Evolutionary conservation across 129 eudicot species (phyloP), one percentile per base, ranked within the genome.

Genomic region (Pseudognaphalium luteoalbum): DNA sequence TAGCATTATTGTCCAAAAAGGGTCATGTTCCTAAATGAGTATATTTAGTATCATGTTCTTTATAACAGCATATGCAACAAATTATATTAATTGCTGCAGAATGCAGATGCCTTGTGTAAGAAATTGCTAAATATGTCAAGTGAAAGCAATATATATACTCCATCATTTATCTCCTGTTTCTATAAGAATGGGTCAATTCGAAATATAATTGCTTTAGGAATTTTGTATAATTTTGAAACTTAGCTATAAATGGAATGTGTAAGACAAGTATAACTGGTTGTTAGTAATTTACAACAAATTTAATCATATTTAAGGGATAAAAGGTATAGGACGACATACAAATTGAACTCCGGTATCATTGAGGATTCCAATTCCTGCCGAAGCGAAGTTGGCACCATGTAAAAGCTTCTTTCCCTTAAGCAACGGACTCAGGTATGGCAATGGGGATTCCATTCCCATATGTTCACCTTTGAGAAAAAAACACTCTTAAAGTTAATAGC

Each of bases 311-410:
- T 39, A 39, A 68, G 21, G 22, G 7, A 12, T 34, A 68, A 41
- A 62, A 78, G 51, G 76, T 5, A 22, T 19, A 30, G 6, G 33
- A 73, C 8, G 54, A 73, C 89, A 68, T 73, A 86, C 89, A 76
- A 86, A 86, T 66, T 86, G 89, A 74, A 79, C 47, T 51, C 89
- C 89, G 0, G 89, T 82, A 68, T 82, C 87, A 67, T 82, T 82
- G 28, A 82, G 86, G 56, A 82, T 66, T 42, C 86, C 86, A 59
- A 83, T 73, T 41, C 86, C 83, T 68, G 89, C 89, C 2, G 85
- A 86, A 56, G 89, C 89, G 76, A 86, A 86, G 81, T 86, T 86
- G 65, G 89, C 89, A 60, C 89, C 89, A 21, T 58, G 76, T 19
- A 83, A 69, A 47, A 86, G 82, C 37, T 63, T 86, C 20, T 72